Base-by-base conservation (phyloP, 495 filamentous ascomycete species). In the Talaromyces borbonicus region DNA sequence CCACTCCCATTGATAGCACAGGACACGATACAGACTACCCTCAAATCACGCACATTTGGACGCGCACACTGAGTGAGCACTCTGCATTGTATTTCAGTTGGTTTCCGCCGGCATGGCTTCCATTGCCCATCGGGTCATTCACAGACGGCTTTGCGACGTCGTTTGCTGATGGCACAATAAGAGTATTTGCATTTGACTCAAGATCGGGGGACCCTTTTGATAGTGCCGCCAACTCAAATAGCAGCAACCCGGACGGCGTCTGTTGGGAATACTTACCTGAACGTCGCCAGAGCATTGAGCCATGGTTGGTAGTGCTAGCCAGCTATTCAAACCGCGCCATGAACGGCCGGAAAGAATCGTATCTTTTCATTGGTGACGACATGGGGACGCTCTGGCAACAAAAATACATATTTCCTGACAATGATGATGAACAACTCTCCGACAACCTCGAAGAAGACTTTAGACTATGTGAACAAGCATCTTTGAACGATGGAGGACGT, bases 21-120 rank as follows among this genome's bases (percentile, higher is more conserved):
- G 22, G 46, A 26, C 15, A 19, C 1, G 19, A 44, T n/a, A 5
- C 26, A 11, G 15, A 44, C 19, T 22, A 26, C 30, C 15, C 38
- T 16, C 48, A 41, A 35, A 59, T 74, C 27, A 40, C 41, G 8
- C 58, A 62, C 32, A 20, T 72, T 9, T 57, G 56, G 58, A 69
- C 62, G 3, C n/a, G n/a, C n/a, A 59, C 56, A 7, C 49, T 61
- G 20, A 60, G 70, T 29, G 59, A 68, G 26, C 20, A 14, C 12
- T 11, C 38, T 14, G 74, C 90, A 2, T 69, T 87, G 1, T 82
- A 81, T 14, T 75, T 90, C 27, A 70, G 75, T 14, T 95, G 84
- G 80, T 72, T 81, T 44, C 85, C 85, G 0, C 56, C 61, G 5
- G 48, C 62, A 27, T 71, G 63, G 63, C 57, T 67, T 20, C 46